Percentiles rank a stretch among this genome's conserved stretches.
Evolutionary conservation across 164 flowering plant species (phyloP).

Genomic region (Annona cherimola): DNA sequence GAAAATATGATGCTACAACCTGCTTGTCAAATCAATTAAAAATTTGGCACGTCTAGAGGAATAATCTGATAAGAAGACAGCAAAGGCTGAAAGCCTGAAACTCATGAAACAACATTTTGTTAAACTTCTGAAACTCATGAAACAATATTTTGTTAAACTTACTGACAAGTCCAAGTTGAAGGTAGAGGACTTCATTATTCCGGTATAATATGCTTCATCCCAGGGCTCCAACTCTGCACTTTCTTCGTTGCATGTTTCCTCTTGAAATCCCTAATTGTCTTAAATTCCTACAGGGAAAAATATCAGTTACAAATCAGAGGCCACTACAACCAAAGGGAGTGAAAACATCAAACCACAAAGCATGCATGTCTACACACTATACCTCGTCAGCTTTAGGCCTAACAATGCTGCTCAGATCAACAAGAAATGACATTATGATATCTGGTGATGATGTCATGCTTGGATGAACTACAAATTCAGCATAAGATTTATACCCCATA

Average conservation of each 20-base stretch:
- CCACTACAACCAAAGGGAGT: constrained; percentile 3
- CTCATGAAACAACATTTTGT: background rate
- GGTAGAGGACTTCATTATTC: constrained; percentile 75
- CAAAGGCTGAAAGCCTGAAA: background rate
- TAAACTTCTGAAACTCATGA: constrained; percentile 1
- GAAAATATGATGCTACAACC: constrained; percentile 83
- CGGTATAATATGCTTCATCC: constrained; percentile 88
- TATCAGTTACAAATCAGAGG: background rate
- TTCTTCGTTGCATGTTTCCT: constrained; percentile 36
- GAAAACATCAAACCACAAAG: background rate
- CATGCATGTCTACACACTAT: constrained; percentile 1
- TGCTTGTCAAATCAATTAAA: constrained; percentile 27
- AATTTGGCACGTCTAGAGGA: background rate
- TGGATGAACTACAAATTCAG: constrained; percentile 61
- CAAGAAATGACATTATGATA: constrained; percentile 70
- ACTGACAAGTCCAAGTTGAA: constrained; percentile 62
- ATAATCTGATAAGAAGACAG: background rate
- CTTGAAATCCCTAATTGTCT: constrained; percentile 53
- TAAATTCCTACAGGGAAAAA: constrained; percentile 53
- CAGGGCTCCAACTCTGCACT: constrained; percentile 74
- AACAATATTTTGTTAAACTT: constrained; percentile 19
- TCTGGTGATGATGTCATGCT: constrained; percentile 85
- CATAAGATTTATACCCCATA: constrained; percentile 75
- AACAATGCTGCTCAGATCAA: constrained; percentile 64
- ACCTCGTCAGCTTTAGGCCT: constrained; percentile 84